Base-by-base conservation (phyloP, 495 filamentous ascomycete species). In the Penicillium cinerascens region DNA sequence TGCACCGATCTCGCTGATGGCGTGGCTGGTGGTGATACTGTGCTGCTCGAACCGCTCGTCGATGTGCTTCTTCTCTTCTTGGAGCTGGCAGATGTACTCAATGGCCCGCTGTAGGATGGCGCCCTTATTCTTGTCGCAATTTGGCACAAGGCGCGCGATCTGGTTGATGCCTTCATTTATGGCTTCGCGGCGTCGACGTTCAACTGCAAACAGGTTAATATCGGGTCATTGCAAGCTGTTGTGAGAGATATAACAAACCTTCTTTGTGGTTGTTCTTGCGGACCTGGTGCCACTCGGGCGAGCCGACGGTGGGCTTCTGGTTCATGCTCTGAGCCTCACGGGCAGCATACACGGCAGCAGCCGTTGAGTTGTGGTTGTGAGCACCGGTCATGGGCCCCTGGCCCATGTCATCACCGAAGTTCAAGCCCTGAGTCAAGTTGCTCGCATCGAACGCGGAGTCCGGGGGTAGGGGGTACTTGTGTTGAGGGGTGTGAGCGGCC, bases 131-230 rank as follows among this genome's bases (percentile, higher is more conserved):
- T 97, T 98, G 70, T 98, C 93, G 63, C 93, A 98, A 33, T 91
- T 91, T 3, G 93, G 93, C 0, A 98, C 93, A 47, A 98, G 92
- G 70, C 96, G 96, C 46, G 95, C 88, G 37, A 98, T 85, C 71
- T 98, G 92, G 63, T 97, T 97, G 63, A 98, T 98, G 44, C 93
- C 93, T 71, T 98, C 93, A 65, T 98, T 98, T 69, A 98, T 98
- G 4, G 95, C 97, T 68, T 98, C 93, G 54, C 93, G 90, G 35
- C 93, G 93, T 42, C 93, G 91, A 47, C 93, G 89, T 72, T 98
- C 93, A 55, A 98, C 93, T 98, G 16, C 36, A 25, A 37, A 33
- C 1, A 42, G 33, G 50, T 57, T 50, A 67, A 25, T 41, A 27
- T 37, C 9, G 4, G 20, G 26, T 9, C 27, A 6, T 2, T 1